phyloP scores from a whole-genome alignment of 805 yeast genomes.

The Debaryomyces prosopidis region DNA sequence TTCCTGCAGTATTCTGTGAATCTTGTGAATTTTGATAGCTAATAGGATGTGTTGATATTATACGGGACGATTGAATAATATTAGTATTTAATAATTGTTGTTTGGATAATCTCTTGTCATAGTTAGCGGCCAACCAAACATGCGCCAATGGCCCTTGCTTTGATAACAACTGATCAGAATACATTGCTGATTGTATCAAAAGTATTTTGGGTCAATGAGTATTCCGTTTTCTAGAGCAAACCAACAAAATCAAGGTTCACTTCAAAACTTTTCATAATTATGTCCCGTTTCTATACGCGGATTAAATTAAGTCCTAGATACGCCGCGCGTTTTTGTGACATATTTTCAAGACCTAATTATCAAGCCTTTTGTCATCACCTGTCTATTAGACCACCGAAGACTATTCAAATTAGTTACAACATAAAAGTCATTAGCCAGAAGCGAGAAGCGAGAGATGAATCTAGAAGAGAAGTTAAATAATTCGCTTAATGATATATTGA shows the following conservation, averaged over 20 bases:
- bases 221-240: too few species aligned
- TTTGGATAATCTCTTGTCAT: slow-evolving; percentile 74
- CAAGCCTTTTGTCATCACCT: not conserved
- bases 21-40: slow-evolving; percentile 25
- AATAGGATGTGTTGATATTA: slow-evolving; percentile 58
- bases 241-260: not conserved
- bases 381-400: too few species aligned
- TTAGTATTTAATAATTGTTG: slow-evolving; percentile 72
- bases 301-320: not conserved
- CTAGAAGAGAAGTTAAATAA: slow-evolving; percentile 39
- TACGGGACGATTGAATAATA: slow-evolving; percentile 51
- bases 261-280: not conserved
- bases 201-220: not conserved
- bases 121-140: slow-evolving; percentile 90
- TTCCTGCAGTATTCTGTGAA: slow-evolving; percentile 13
- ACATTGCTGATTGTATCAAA: slow-evolving; percentile 2
- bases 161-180: slow-evolving; percentile 52
- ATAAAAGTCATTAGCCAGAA: not conserved
- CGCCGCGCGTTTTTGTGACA: slow-evolving; percentile 7
- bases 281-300: not conserved
- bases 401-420: not conserved
- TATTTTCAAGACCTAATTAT: not conserved
- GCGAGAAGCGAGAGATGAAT: slow-evolving; percentile 22
- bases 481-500: slow-evolving; percentile 41
- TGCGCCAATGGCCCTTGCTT: slow-evolving; percentile 84